Base-by-base conservation (phyloP, 2,329 filamentous ascomycete genomes). In the Xylariaceae sp. region DNA sequence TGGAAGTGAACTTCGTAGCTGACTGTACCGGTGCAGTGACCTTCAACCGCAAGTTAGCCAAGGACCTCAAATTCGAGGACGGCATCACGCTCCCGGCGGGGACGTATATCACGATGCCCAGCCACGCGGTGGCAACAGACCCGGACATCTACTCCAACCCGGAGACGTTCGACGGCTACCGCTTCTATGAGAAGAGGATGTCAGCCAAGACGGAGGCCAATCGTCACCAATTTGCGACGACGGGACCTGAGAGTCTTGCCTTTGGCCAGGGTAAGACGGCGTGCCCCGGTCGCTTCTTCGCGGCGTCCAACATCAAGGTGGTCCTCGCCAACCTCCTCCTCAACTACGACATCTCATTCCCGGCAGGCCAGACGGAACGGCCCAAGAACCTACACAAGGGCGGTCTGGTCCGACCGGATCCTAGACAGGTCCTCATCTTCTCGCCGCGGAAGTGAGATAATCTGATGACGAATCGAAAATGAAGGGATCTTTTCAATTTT, bases 211-310 rank as follows among this genome's bases (percentile, higher is more conserved):
- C 17, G 1, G 63, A 65, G 56, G 63, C 63, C 2, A 65, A 65
- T 59, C 54, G 61, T 17, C 61, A 65, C 53, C 61, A 65, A 44
- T 65, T 64, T 57, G 61, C 63, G 23, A 64, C 61, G 2, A 65
- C 61, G 1, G 61, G 59, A 3, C 63, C 63, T 4, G 61, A 64
- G 4, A 62, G 57, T 56, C 55, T 65, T 1, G 61, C 63, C n/a
- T 65, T 63, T 13, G 63, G 63, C 10, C 61, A 65, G 6, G 63
- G 63, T n/a, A 65, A 64, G 61, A 63, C 61, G 9, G 61, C 63
- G 2, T 65, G 63, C 23, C 63, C 63, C 13, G 63, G 63, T 30
- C 58, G 63, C 47, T 65, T 63, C 59, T 65, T 64, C 39, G 63
- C 63, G 11, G 63, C 63, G 15, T 63, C 63, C 1, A 63, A 64